phyloP scores from a whole-genome alignment of 805 yeast genomes.

The Ogataea nitratoaversa region DNA sequence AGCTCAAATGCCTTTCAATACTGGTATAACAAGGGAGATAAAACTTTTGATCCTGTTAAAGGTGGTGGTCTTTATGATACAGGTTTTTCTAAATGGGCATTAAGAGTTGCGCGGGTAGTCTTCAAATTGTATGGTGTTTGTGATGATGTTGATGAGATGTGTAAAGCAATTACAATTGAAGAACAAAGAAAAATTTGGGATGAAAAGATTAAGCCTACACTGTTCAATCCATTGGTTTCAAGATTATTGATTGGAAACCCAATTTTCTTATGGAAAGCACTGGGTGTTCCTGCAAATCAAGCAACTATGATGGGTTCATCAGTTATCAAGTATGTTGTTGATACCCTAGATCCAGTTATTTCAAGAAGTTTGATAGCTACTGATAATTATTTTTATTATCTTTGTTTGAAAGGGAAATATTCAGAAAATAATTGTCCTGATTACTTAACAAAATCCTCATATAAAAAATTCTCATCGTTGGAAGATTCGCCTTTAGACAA shows the following conservation, averaged over 20 bases:
- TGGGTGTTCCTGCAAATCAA: slow-evolving; percentile 86
- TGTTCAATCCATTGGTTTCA: slow-evolving; percentile 67
- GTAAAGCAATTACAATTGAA: slow-evolving; percentile 51
- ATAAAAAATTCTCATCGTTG: slow-evolving; percentile 43
- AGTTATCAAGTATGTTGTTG: slow-evolving; percentile 64
- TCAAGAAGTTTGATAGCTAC: slow-evolving; percentile 56
- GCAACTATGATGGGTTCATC: slow-evolving; percentile 76
- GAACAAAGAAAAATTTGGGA: slow-evolving; percentile 69
- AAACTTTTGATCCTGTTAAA: slow-evolving; percentile 44
- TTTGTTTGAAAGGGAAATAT: slow-evolving; percentile 61
- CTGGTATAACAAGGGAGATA: slow-evolving; percentile 64
- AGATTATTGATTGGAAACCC: slow-evolving; percentile 74
- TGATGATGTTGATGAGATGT: slow-evolving; percentile 48
- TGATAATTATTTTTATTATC: slow-evolving; percentile 77
- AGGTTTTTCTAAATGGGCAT: slow-evolving; percentile 85
- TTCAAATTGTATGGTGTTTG: slow-evolving; percentile 54
- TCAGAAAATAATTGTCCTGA: slow-evolving; percentile 66
- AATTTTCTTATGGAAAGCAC: slow-evolving; percentile 80
- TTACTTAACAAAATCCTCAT: slow-evolving; percentile 60
- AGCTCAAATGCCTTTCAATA: slow-evolving; percentile 79
- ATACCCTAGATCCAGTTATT: slow-evolving; percentile 75
- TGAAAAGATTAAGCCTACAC: slow-evolving; percentile 56
- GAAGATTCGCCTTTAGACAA: slow-evolving; percentile 54
- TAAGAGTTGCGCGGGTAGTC: slow-evolving; percentile 59
- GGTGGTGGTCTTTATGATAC: slow-evolving; percentile 73